phyloP scores from a whole-genome alignment of 2,329 filamentous ascomycete species.

The Cordyceps javanica region DNA sequence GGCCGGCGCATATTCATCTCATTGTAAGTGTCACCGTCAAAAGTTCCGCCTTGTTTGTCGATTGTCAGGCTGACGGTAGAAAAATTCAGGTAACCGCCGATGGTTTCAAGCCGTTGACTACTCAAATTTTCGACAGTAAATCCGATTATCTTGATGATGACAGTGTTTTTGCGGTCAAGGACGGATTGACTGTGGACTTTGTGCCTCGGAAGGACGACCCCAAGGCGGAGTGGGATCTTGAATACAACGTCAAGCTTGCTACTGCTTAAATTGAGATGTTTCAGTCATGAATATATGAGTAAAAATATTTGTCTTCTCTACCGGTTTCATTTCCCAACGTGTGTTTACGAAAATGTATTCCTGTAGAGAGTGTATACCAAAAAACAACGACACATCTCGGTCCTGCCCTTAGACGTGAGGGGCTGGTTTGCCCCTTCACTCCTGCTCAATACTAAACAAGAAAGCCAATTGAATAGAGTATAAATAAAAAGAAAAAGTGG shows the following conservation, averaged over 20 bases:
- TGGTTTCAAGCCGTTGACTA: constrained; percentile 61
- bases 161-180: constrained; percentile 49
- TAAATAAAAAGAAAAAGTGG: no score
- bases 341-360: no score
- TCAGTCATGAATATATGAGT: not conserved
- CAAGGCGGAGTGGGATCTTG: constrained; percentile 52
- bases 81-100: constrained; percentile 36
- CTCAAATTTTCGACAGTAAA: constrained; percentile 67
- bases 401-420: no score
- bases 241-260: constrained; percentile 54
- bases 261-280: not conserved
- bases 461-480: no score
- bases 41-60: no score
- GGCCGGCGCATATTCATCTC: constrained; percentile 34
- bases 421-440: no score
- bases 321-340: not conserved
- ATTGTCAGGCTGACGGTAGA: not conserved
- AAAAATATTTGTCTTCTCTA: not conserved
- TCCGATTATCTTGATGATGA: constrained; percentile 54
- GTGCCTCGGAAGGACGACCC: constrained; percentile 28
- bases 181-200: constrained; percentile 41
- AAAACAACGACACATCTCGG: no score
- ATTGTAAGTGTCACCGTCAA: constrained; percentile 19
- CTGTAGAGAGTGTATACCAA: no score
- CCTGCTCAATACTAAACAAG: no score